Conservation (phyloP, 371 early-diverging fungal species). For the Dichotomocladium elegans region DNA sequence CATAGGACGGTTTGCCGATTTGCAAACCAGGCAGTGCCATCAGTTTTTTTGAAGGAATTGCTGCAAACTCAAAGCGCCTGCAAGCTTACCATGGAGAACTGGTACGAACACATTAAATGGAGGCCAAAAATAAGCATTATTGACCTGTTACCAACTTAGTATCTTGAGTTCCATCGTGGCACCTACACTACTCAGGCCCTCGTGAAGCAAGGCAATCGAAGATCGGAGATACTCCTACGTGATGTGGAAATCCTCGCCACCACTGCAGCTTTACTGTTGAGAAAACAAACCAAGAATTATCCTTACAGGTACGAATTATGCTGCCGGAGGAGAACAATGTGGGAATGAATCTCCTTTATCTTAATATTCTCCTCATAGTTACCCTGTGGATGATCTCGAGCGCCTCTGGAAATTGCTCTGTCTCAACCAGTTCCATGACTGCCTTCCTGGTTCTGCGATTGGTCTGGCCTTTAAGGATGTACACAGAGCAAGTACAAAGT, state of each 20-base stretch:
- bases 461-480: slow-evolving; percentile 88
- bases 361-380: slow-evolving; percentile 26
- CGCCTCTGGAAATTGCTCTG: slow-evolving; percentile 89
- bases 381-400: slow-evolving; percentile 73
- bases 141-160: slow-evolving; percentile 11
- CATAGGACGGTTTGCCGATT: slow-evolving; percentile 69
- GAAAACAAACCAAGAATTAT: background rate
- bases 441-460: slow-evolving; percentile 91
- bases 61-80: slow-evolving; percentile 61
- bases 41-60: slow-evolving; percentile 77
- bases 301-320: no score
- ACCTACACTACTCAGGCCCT: slow-evolving; percentile 93
- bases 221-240: slow-evolving; percentile 79
- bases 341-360: background rate
- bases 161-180: slow-evolving; percentile 93
- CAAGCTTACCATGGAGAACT: slow-evolving; percentile 92
- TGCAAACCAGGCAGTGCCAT: slow-evolving; percentile 74
- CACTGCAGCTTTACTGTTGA: slow-evolving; percentile 18
- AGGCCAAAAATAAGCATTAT: background rate
- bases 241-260: slow-evolving; percentile 77
- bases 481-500: slow-evolving; percentile 43
- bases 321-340: background rate
- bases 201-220: slow-evolving; percentile 84
- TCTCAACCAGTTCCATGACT: slow-evolving; percentile 96
- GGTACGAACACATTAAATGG: slow-evolving; percentile 27